Base-by-base conservation (phyloP, 306 rosid species). In the Vigna angularis region DNA sequence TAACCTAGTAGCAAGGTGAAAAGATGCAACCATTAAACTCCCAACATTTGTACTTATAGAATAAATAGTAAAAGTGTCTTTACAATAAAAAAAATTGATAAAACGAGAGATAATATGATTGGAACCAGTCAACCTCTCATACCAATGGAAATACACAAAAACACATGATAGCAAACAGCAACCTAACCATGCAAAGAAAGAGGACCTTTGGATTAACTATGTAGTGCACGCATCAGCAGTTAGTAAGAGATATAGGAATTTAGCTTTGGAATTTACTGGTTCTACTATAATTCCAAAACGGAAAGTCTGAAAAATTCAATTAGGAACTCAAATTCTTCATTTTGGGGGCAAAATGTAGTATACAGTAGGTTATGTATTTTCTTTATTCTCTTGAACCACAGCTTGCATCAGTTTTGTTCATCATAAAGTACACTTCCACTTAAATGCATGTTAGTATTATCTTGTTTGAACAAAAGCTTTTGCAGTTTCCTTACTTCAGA, bases 1-100 rank as follows among this genome's bases (percentile, higher is more conserved):
- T 72, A 95, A 79, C 86, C 99, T 95, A 83, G 77, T 66, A 62
- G 83, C 83, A 84, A 16, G 55, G 74, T 17, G 61, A 34, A 59
- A 16, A 75, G 34, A 58, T 34, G 63, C 47, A 84, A 20, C 81
- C 77, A 57, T 53, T 85, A 73, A 78, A 79, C 30, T 47, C 16
- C 40, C 38, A 55, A 36, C 65, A 55, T 70, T 68, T 20, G 57
- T 40, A 48, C 17, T 57, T 36, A 47, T 18, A 66, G 67, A 67
- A 63, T 55, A 77, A 42, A 77, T 20, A 59, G 47, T 28, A 78
- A 12, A 67, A 32, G 36, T 56, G 49, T 50, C 22, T 73, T 34
- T 26, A 32, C 16, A 14, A 16, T 28, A 59, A 44, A 20, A 61
- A 28, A 61, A 73, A 55, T 38, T 20, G 28, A 70, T 32, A 53